Base-by-base conservation (phyloP, 164 flowering plant genomes). In the Umbellularia californica region DNA sequence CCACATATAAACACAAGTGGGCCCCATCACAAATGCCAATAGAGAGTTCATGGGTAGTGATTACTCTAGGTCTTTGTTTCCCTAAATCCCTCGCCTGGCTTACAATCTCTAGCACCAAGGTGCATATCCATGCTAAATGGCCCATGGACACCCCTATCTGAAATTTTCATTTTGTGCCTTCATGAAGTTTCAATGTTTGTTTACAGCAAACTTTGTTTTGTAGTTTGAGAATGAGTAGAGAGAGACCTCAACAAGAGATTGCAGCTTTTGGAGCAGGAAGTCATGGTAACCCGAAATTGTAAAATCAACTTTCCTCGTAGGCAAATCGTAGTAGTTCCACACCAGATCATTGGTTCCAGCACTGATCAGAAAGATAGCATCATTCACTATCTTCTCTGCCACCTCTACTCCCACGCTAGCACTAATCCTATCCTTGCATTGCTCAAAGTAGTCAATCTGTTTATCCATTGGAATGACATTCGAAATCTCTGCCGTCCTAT, bases 331-430 rank as follows among this genome's bases (percentile, higher is more conserved):
- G 63, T 41, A 77, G 30, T 80, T 83, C 65, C 35, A 55, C 7
- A 80, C 0, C 73, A 85, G 2, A 69, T 85, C 88, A 66, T 81
- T 83, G 5, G 83, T 75, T n/a, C 83, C 86, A 0, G 66, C 79
- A 62, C 80, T 77, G 20, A 85, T 52, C 12, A 71, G 3, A 62
- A 77, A 77, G 70, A 85, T 23, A 1, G 82, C 82, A 17, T 79
- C 63, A 3, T 55, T 50, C n/a, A 83, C 62, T 7, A 83, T 67
- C n/a, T 55, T 63, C 10, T 17, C 3, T 1, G 72, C 70, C 35
- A 20, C 68, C 27, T 58, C 69, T 14, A 0, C 3, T 15, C 83
- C 85, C 13, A 73, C 75, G 1, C 17, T 17, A 35, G 58, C 64
- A 20, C 28, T 20, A 15, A 83, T 72, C 72, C 78, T 64, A 19